Percentiles rank a stretch among this genome's conserved stretches.
Conservation (phyloP, 2,329 filamentous ascomycete genomes). For the Ceratocystiopsis sp. region DNA sequence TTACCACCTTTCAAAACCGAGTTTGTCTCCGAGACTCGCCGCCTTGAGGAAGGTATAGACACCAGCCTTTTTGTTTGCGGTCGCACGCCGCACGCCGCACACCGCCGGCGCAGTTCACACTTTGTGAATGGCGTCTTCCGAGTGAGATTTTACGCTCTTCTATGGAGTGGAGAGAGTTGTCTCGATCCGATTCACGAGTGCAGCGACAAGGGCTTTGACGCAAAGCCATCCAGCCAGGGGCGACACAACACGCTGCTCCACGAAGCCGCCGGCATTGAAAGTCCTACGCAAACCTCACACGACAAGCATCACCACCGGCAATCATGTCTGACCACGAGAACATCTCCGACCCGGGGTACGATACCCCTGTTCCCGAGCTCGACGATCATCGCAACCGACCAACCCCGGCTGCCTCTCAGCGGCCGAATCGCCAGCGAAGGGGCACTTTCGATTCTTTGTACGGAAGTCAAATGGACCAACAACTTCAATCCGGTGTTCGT, state of each 20-base stretch:
- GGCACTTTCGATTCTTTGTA: constrained; percentile 61
- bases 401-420: too few species aligned
- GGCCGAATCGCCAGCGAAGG: constrained; percentile 38
- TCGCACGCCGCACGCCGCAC: constrained; percentile 10
- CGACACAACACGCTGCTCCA: neutral
- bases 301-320: constrained; percentile 13
- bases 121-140: constrained; percentile 10
- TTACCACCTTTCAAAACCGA: neutral
- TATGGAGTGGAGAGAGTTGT: constrained; percentile 5
- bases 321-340: constrained; percentile 48
- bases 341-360: constrained; percentile 44
- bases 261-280: neutral
- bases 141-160: constrained; percentile 8
- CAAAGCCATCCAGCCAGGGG: neutral
- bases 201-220: too few species aligned
- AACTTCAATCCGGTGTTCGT: constrained; percentile 21
- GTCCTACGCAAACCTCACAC: neutral
- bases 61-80: constrained; percentile 5
- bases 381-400: constrained; percentile 69
- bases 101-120: constrained; percentile 8
- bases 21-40: too few species aligned
- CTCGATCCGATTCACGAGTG: neutral
- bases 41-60: too few species aligned
- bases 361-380: constrained; percentile 60
- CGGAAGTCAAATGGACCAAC: constrained; percentile 18